These are phyloP conservation scores for Nemania sp. DNA, from an alignment of 2,329 filamentous ascomycete genomes.

Conservation along the genomic window DNA sequence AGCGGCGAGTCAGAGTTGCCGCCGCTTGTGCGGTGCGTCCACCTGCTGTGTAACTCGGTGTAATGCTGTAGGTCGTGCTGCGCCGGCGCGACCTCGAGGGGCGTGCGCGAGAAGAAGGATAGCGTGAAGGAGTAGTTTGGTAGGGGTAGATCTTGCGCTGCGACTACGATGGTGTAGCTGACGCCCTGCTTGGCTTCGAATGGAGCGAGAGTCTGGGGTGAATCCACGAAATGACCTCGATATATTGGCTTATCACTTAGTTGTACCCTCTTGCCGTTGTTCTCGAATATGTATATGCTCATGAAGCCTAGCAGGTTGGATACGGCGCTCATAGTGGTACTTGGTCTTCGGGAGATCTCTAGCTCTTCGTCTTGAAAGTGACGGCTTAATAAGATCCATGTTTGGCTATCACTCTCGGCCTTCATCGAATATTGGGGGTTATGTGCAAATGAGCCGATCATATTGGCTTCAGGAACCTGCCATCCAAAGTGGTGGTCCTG, in stretches of 20 bases:
- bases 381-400: conserved; percentile 88
- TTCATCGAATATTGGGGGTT: conserved; percentile 80
- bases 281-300: conserved; percentile 83
- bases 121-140: conserved; percentile 86
- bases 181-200: conserved; percentile 66
- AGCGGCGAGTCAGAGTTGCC: conserved; percentile 82
- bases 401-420: conserved; percentile 67
- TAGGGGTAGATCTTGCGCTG: conserved; percentile 81
- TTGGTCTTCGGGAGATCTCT: conserved; percentile 62
- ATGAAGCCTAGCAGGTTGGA: conserved; percentile 80
- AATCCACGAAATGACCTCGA: conserved; percentile 90
- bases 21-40: conserved; percentile 84
- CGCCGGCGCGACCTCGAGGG: conserved; percentile 72
- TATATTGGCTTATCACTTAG: conserved; percentile 78
- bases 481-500: conserved; percentile 93
- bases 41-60: conserved; percentile 71
- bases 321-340: conserved; percentile 55
- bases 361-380: conserved; percentile 82
- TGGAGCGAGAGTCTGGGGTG: conserved; percentile 88
- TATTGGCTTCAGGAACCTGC: conserved; percentile 66
- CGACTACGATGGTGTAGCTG: conserved; percentile 73
- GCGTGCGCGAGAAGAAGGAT: conserved; percentile 78
- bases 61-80: conserved; percentile 68
- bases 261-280: conserved; percentile 77
- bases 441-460: conserved; percentile 68